Evolutionary conservation across 1,284 basidiomycete genomes (phyloP), one percentile per base, ranked within the genome.

Genomic region (Trametes sp.): DNA sequence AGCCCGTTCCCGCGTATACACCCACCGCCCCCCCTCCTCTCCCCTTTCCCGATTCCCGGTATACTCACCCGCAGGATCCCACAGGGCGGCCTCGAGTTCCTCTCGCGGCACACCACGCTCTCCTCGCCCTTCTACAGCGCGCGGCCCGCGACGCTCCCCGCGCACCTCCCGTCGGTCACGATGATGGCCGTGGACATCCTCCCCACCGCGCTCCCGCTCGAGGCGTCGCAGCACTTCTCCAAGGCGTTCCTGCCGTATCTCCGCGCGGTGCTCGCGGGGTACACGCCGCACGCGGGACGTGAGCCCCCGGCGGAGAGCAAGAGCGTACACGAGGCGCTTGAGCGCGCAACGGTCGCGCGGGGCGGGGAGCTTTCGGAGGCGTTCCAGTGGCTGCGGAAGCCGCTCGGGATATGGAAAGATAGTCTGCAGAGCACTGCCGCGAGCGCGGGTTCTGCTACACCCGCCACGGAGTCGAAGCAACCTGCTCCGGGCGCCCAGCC

Each of bases 171-270:
- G 0, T 80, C 82, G 0, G 82, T 94, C 4, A 86, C 90, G 55
- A 87, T 96, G 70, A 94, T 95, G 85, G 86, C 92, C 0, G 90
- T 95, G 54, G 95, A 97, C 72, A 96, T 97, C 67, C 84, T 96
- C 2, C 95, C 95, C 0, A 86, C 94, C 0, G 87, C 91, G 57
- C 82, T 97, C 16, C 92, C 94, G 24, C 78, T 86, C 50, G 94
- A 96, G 68, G 90, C 94, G 7, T 94, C 92, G 0, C 72, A 80
- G 35, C 87, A 92, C 67, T 97, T 97, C 75, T 91, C 90, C 7
- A 70, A 75, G 0, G 84, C 81, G 6, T 78, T 96, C 19, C 66
- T 83, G 51, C 90, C 90, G 4, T 95, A 95, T 72, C 75, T 97
- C 59, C 77, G 82, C 38, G 74, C 81, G n/a, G 72, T 91, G 31